phyloP scores from a whole-genome alignment of 441 rosid species.

The Omphalea diandra region DNA sequence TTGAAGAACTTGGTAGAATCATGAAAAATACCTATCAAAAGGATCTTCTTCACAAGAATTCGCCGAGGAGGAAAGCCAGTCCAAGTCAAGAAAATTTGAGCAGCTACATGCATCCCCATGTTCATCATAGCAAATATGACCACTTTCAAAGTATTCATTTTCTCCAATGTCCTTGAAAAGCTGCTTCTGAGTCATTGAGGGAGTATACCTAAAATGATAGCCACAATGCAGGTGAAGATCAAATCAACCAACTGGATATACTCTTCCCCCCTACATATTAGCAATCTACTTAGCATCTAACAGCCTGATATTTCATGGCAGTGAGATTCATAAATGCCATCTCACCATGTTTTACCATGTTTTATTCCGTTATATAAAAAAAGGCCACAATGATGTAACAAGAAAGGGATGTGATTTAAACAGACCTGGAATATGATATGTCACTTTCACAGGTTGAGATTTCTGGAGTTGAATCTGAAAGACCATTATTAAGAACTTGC shows the following conservation, averaged over 20 bases:
- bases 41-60: constrained; percentile 89
- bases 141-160: constrained; percentile 45
- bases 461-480: constrained; percentile 71
- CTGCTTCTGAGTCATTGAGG: constrained; percentile 35
- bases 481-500: constrained; percentile 41
- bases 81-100: constrained; percentile 75
- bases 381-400: neutral
- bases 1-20: neutral
- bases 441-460: constrained; percentile 59
- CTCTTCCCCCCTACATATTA: neutral
- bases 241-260: neutral
- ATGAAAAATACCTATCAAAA: constrained; percentile 55
- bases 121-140: constrained; percentile 54
- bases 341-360: neutral
- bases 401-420: neutral
- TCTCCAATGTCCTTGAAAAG: constrained; percentile 47
- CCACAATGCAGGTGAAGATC: constrained; percentile 9
- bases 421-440: constrained; percentile 54
- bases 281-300: neutral
- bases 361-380: neutral
- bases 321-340: neutral
- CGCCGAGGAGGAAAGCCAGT: constrained; percentile 93
- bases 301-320: neutral
- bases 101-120: constrained; percentile 64
- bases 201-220: constrained; percentile 43